These are phyloP conservation scores for Xylaria polymorpha DNA, from an alignment of 2,329 filamentous ascomycete genomes.

Conservation along the genomic window DNA sequence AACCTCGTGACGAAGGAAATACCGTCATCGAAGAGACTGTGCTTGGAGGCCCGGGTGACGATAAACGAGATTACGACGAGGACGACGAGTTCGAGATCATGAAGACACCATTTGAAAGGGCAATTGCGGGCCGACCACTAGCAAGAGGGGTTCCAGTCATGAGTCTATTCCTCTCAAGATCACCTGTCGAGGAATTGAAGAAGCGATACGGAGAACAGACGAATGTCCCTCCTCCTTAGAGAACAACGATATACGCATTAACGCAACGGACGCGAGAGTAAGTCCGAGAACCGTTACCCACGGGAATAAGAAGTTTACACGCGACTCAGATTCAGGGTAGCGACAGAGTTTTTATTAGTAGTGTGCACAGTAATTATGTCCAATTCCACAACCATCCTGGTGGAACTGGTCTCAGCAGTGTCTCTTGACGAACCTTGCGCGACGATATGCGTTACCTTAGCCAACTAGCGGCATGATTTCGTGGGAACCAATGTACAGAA, in stretches of 20 bases:
- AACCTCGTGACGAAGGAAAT: conserved; percentile 45
- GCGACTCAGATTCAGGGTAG: background rate
- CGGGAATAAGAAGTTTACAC: background rate
- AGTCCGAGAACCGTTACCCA: background rate
- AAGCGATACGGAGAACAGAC: conserved; percentile 60
- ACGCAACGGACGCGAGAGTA: background rate
- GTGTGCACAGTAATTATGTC: conserved; percentile 12
- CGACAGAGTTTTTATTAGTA: conserved; percentile 1
- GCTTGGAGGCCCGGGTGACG: conserved; percentile 48
- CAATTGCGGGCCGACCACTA: conserved; percentile 60
- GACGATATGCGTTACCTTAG: conserved; percentile 35
- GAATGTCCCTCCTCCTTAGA: conserved; percentile 46
- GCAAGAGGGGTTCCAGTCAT: conserved; percentile 64
- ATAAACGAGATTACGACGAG: conserved; percentile 50
- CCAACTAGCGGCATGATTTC: conserved; percentile 27
- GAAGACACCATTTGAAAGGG: conserved; percentile 67
- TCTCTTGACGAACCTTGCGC: conserved; percentile 28
- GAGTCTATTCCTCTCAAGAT: conserved; percentile 68
- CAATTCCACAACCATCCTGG: conserved; percentile 20
- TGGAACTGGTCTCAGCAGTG: conserved; percentile 6
- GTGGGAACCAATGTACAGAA: conserved; percentile 34
- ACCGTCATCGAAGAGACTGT: conserved; percentile 58
- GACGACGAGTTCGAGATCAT: conserved; percentile 67
- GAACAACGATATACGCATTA: background rate
- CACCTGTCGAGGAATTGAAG: conserved; percentile 66